Evolutionary conservation across 306 rosid genomes (phyloP), one percentile per base, ranked within the genome.

Genomic region (Fragaria ananassa): DNA sequence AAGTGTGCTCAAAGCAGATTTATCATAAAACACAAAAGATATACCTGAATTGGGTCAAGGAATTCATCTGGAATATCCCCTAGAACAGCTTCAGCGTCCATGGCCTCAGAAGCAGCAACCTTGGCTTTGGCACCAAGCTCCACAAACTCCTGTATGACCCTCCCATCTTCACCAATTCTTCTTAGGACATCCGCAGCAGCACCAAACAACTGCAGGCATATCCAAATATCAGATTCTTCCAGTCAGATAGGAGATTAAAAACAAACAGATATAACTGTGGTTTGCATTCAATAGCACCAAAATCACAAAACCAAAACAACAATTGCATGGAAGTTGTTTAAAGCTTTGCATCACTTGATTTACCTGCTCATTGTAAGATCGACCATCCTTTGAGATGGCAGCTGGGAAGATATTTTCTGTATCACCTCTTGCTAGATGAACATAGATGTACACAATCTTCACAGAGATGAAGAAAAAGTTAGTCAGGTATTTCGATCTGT

Each of bases 1-100:
- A 57, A 15, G 25, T 51, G 18, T 7, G 46, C 19, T 21, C 51
- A 27, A 31, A 25, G 46, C 66, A 8, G 5, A 77, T 37, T 3
- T n/a, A 63, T 27, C 11, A 49, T 29, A 44, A n/a, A 65, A 11
- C 29, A 64, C 49, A 56, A 72, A 41, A 73, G 2, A 84, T 83
- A 64, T 84, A 93, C 99, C 77, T 96, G 99, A 83, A 96, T 96
- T 71, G 99, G 99, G 82, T 96, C 99, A 2, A 96, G 99, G 90
- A 89, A 96, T 85, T 96, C 99, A 12, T 96, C 99, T n/a, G 99
- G 99, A 82, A 96, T 96, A 70, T 96, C 99, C 60, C 99, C 99
- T 5, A 96, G 88, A 78, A 81, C 71, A 82, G 97, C 99, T 89
- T 96, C 99, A 10, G 93, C 63, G 56, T 93, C 99, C 97, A 89